Conservation (phyloP, 441 rosid species). For the Viola pubescens region DNA sequence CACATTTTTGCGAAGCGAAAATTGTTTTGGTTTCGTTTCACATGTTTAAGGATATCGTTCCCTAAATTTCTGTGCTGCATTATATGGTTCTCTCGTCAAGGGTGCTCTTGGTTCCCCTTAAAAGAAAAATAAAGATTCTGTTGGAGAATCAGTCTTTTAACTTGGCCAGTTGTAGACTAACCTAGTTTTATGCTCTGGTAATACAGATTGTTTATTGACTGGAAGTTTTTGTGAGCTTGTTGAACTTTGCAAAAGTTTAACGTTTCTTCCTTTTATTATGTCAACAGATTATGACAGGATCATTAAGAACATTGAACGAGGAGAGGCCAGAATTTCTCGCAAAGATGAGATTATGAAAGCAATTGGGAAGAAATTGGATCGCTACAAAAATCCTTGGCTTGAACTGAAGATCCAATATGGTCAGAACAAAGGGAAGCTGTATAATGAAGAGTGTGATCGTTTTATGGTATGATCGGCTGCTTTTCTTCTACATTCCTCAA, state of each 20-base stretch:
- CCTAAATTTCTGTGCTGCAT: too few relatives aligned
- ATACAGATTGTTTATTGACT: too few relatives aligned
- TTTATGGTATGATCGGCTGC: constrained; percentile 58
- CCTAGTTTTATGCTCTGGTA: too few relatives aligned
- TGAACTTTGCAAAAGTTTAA: background rate
- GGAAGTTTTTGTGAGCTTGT: background rate
- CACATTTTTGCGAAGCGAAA: too few relatives aligned
- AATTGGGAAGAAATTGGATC: constrained; percentile 92
- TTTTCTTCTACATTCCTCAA: background rate
- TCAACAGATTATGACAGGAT: constrained; percentile 83
- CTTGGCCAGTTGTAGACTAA: too few relatives aligned
- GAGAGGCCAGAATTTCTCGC: constrained; percentile 91
- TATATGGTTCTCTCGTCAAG: too few relatives aligned
- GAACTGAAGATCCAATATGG: constrained; percentile 98
- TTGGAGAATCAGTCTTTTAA: too few relatives aligned
- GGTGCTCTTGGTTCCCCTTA: too few relatives aligned
- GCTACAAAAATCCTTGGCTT: constrained; percentile 97
- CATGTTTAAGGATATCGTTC: too few relatives aligned
- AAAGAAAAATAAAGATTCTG: too few relatives aligned
- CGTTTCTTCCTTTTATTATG: background rate
- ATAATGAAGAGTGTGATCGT: constrained; percentile 98
- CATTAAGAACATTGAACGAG: constrained; percentile 95
- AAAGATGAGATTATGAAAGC: constrained; percentile 99
- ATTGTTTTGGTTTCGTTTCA: too few relatives aligned
- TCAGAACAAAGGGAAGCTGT: constrained; percentile 95